Conservation (phyloP, 306 rosid species). For the Begonia masoniana region DNA sequence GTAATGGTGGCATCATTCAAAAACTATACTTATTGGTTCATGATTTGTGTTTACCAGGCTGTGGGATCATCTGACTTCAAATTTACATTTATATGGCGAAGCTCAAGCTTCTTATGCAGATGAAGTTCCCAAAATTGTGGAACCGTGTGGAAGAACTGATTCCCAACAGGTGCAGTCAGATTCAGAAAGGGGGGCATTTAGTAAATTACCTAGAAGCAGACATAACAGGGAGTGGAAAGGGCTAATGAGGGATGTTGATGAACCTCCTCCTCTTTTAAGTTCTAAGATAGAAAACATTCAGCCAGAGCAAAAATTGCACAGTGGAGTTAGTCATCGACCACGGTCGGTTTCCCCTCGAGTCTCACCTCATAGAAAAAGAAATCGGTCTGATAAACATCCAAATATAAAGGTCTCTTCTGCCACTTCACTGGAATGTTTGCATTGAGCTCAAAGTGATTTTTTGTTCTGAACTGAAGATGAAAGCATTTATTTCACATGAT, state of each 20-base stretch:
- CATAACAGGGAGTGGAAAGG: constrained; percentile 83
- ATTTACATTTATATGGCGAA: constrained; percentile 42
- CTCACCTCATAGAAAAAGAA: constrained; percentile 54
- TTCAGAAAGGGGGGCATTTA: constrained; percentile 41
- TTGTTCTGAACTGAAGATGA: background rate
- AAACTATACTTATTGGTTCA: too few relatives aligned
- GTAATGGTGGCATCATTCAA: too few relatives aligned
- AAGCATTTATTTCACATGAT: background rate
- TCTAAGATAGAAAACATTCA: constrained; percentile 32
- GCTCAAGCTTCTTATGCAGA: constrained; percentile 27
- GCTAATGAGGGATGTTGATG: constrained; percentile 38
- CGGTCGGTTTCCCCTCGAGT: constrained; percentile 36
- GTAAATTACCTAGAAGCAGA: constrained; percentile 38
- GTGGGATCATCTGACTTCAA: constrained; percentile 81
- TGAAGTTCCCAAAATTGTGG: constrained; percentile 35
- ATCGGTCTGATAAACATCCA: constrained; percentile 44
- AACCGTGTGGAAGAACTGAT: constrained; percentile 23
- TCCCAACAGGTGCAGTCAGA: constrained; percentile 32
- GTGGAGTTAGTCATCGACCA: constrained; percentile 20
- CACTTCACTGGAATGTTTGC: background rate
- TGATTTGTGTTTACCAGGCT: constrained; percentile 39
- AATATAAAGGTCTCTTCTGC: constrained; percentile 33
- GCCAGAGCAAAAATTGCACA: constrained; percentile 24
- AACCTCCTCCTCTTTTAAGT: constrained; percentile 50
- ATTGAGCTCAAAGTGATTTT: constrained; percentile 8